Base-by-base conservation (phyloP, 805 yeast genomes). In the Jamesozyma piceae region DNA sequence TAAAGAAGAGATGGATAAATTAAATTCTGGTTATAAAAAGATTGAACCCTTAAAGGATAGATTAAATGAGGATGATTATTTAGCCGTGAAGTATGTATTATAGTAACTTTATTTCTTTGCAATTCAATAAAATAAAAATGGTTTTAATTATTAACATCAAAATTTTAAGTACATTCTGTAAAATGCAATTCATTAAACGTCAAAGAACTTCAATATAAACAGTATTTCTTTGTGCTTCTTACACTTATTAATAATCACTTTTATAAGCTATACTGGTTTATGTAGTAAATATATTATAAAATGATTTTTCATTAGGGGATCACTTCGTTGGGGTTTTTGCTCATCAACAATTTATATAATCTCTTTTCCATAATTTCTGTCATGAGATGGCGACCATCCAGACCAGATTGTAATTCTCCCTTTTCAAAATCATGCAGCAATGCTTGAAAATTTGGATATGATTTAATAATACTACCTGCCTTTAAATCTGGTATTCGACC, bases 401-500 rank as follows among this genome's bases (percentile, higher is more conserved):
- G 53, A 21, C 69, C 76, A 26, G 57, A 49, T 11, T 71, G 73
- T 24, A 74, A 51, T 13, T 64, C 47, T 5, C 52, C 70, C 51
- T 41, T 51, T 39, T 39, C 48, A 36, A 52, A 62, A 60, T 50
- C 66, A 37, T 49, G 40, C 18, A 46, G 49, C 24, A 68, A 35
- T 1, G 52, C 35, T 42, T 49, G 63, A 20, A 79, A 58, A 6
- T 67, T 64, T 2, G 67, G 62, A 48, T 73, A 72, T 34, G 61
- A 63, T 14, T 62, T 52, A 26, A 64, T 60, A 2, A 80, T 60
- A 18, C 68, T 63, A 37, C 71, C 69, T 0, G 79, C 73, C 42
- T 71, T 72, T 2, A 69, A 55, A 9, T 67, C 70, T 2, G 83
- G 78, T 71, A 82, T 69, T 48, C 69, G 64, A 42, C 75, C 77